These are phyloP conservation scores for Vitis rotundifolia DNA, from an alignment of 164 flowering plant species.

Conservation along the genomic window DNA sequence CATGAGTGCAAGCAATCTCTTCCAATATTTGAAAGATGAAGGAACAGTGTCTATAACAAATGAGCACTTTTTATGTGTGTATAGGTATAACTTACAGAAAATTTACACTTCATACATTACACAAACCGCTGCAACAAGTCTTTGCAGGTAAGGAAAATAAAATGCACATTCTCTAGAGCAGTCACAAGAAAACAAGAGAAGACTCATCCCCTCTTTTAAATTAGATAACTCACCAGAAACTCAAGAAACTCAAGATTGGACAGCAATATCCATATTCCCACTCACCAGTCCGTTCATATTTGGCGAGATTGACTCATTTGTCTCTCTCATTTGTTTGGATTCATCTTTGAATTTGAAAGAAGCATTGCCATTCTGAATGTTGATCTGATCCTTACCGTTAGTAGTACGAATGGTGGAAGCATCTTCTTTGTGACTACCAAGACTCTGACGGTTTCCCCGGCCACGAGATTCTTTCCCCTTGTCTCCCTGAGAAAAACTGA, in stretches of 20 bases:
- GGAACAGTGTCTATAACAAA: not conserved
- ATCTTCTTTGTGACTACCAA: constrained; percentile 33
- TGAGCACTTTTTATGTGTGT: constrained; percentile 13
- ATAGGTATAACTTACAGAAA: constrained; percentile 35
- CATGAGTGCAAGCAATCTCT: constrained; percentile 1
- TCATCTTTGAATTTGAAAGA: constrained; percentile 23
- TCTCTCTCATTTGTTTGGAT: constrained; percentile 26
- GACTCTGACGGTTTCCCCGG: constrained; percentile 44
- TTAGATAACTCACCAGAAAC: constrained; percentile 25
- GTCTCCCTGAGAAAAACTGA: constrained; percentile 28
- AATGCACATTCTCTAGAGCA: constrained; percentile 14
- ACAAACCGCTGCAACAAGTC: constrained; percentile 37
- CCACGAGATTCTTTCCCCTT: constrained; percentile 20
- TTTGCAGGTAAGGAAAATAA: constrained; percentile 22
- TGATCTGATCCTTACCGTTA: constrained; percentile 16
- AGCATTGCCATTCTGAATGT: constrained; percentile 16
- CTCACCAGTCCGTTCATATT: constrained; percentile 26
- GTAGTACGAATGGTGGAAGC: not conserved
- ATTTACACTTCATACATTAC: constrained; percentile 42
- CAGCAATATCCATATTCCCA: constrained; percentile 29
- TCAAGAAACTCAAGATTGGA: constrained; percentile 50
- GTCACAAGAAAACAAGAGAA: constrained; percentile 12
- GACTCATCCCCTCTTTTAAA: constrained; percentile 15
- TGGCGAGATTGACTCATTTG: constrained; percentile 15
- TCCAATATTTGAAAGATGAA: not conserved